Evolutionary conservation across 176 grass and related monocot genomes (phyloP).

Genomic region (Aechmea fasciata): DNA sequence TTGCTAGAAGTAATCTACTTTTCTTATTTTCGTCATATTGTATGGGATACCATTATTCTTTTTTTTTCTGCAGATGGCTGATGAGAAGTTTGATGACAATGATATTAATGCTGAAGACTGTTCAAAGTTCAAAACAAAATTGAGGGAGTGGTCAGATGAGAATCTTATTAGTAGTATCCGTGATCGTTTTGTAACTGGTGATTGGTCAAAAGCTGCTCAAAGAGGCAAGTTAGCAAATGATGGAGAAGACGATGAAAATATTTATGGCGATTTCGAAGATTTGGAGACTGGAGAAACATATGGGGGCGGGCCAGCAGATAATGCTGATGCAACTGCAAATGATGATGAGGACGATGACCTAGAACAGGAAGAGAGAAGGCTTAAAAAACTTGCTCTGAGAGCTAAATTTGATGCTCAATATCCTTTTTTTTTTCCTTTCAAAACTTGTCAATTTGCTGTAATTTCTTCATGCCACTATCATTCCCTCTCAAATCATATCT

Average conservation of each 20-base stretch:
- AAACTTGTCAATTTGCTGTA: slow-evolving; percentile 11
- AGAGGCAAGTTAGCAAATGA: slow-evolving; percentile 43
- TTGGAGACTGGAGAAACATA: slow-evolving; percentile 80
- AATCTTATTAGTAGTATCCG: slow-evolving; percentile 60
- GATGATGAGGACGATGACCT: slow-evolving; percentile 27
- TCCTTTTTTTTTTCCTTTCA: slow-evolving; percentile 41
- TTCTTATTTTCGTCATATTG: slow-evolving; percentile 9
- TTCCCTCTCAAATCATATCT: background rate
- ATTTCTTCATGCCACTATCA: background rate
- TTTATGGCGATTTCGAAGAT: slow-evolving; percentile 92
- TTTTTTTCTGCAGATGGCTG: slow-evolving; percentile 40
- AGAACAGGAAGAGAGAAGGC: slow-evolving; percentile 62
- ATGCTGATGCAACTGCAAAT: slow-evolving; percentile 19
- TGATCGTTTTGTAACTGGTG: slow-evolving; percentile 85
- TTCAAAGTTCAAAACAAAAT: slow-evolving; percentile 62
- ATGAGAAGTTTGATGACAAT: slow-evolving; percentile 39
- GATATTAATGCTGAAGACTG: slow-evolving; percentile 65
- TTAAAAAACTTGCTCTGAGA: slow-evolving; percentile 76
- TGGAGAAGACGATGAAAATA: slow-evolving; percentile 45
- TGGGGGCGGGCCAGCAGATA: slow-evolving; percentile 24
- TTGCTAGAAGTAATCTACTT: background rate
- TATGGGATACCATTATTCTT: slow-evolving; percentile 7
- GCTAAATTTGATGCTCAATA: slow-evolving; percentile 91
- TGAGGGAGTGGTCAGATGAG: slow-evolving; percentile 74
- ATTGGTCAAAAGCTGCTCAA: slow-evolving; percentile 92